Percentiles rank a stretch among this genome's conserved stretches.
Conservation (phyloP, 768 basidiomycete genomes). For the Lentinus tigrinus region DNA sequence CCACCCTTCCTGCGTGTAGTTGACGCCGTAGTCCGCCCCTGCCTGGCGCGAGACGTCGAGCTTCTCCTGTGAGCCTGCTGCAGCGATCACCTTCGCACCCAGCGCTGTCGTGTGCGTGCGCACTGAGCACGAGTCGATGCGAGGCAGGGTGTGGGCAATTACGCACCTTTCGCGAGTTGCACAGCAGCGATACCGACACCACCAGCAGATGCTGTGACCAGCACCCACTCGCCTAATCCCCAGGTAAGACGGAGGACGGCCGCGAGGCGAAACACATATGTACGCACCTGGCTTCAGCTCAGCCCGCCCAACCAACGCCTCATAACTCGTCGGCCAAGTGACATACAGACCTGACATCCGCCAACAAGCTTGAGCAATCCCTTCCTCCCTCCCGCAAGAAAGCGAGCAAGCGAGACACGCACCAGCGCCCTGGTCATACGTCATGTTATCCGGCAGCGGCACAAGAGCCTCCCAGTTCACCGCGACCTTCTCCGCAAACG, state of each 20-base stretch:
- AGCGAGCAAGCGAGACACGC: constrained; percentile 20
- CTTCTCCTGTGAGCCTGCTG: constrained; percentile 78
- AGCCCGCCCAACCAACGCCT: constrained; percentile 84
- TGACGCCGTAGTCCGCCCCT: constrained; percentile 80
- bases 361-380: not conserved
- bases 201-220: constrained; percentile 94
- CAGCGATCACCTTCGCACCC: constrained; percentile 94
- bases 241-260: not conserved
- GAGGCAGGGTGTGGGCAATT: not conserved
- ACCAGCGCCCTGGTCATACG: constrained; percentile 87
- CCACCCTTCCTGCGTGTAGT: constrained; percentile 82
- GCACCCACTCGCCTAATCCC: constrained; percentile 79
- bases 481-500: constrained; percentile 75
- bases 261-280: too few species aligned
- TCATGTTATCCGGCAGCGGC: constrained; percentile 71
- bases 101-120: constrained; percentile 47
- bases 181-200: constrained; percentile 92
- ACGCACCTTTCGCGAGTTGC: constrained; percentile 85
- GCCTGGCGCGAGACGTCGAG: constrained; percentile 70
- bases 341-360: constrained; percentile 60
- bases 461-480: constrained; percentile 50
- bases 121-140: not conserved
- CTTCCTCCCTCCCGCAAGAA: not conserved
- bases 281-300: constrained; percentile 67
- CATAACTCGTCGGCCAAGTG: constrained; percentile 95